phyloP scores from a whole-genome alignment of 495 filamentous ascomycete species.

The Cercophora sp. region DNA sequence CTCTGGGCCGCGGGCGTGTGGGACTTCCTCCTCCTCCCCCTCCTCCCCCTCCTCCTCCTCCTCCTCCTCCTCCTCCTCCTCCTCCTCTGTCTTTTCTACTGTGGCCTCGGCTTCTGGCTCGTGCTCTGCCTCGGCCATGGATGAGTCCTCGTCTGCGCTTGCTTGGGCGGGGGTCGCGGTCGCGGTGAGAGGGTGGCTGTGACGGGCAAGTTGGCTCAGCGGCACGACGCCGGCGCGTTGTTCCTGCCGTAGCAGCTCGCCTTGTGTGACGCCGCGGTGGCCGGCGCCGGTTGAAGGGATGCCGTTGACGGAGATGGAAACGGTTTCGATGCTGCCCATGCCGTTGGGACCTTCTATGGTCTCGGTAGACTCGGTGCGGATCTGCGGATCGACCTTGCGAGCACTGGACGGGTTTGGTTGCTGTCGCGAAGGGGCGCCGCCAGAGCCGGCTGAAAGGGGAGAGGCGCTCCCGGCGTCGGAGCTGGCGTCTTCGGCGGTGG shows the following conservation, averaged over 20 bases:
- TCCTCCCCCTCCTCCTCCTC: conserved; percentile 4
- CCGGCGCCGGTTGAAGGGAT: conserved; percentile 42
- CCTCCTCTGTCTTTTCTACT: conserved; percentile 36
- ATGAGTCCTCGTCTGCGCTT: conserved; percentile 31
- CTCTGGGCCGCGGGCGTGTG: conserved; percentile 77
- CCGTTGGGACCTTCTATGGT: conserved; percentile 71
- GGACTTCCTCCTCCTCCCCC: conserved; percentile 57
- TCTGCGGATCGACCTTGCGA: conserved; percentile 41
- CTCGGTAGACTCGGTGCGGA: conserved; percentile 63
- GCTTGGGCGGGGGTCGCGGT: conserved; percentile 22
- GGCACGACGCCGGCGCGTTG: conserved; percentile 68
- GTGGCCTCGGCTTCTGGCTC: background rate
- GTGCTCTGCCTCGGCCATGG: conserved; percentile 23
- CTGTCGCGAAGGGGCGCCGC: conserved; percentile 8
- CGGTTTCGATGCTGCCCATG: conserved; percentile 66
- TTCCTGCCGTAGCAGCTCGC: conserved; percentile 73
- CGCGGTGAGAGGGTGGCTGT: conserved; percentile 21
- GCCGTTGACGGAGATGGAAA: conserved; percentile 64
- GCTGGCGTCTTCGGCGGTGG: conserved; percentile 21
- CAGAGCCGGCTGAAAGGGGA: conserved; percentile 17
- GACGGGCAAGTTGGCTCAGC: conserved; percentile 41
- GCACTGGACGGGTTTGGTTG: conserved; percentile 12
- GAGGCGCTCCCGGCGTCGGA: conserved; percentile 22
- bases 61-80: conserved; percentile 41
- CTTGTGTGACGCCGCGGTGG: conserved; percentile 62